phyloP scores from a whole-genome alignment of 208 protist species.

The Wallacemonas sp. region DNA sequence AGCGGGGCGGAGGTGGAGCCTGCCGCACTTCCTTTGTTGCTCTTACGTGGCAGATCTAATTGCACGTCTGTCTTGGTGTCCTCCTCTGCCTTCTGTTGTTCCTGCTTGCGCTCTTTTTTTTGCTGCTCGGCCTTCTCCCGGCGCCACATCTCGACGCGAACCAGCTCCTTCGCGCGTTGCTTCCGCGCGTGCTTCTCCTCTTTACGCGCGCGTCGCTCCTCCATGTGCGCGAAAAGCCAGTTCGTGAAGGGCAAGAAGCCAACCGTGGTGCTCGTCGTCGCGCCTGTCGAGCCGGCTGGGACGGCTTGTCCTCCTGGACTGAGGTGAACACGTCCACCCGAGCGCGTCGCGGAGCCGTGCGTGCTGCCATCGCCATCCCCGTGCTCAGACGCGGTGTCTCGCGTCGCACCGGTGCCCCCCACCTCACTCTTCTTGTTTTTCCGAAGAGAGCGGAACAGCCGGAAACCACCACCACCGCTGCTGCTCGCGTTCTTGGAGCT shows the following conservation, averaged over 20 bases:
- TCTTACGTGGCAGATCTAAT: no score
- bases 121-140: constrained; percentile 12
- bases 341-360: background rate
- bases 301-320: no score
- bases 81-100: background rate
- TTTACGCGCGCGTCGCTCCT: constrained; percentile 5
- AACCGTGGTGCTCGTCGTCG: background rate
- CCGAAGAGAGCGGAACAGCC: constrained; percentile 4
- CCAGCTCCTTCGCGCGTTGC: constrained; percentile 15
- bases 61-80: no score
- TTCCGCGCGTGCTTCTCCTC: constrained; percentile 13
- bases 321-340: background rate
- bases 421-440: constrained; percentile 3
- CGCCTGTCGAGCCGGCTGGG: background rate
- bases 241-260: constrained; percentile 14
- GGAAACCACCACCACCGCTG: background rate
- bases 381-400: background rate
- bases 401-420: no score
- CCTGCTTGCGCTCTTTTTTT: background rate
- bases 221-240: constrained; percentile 10
- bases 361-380: background rate
- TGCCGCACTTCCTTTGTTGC: no score
- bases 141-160: constrained; percentile 7
- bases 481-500: background rate
- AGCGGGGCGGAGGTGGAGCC: no score